Evolutionary conservation across 306 rosid species (phyloP).

Genomic region (Prunus davidiana): DNA sequence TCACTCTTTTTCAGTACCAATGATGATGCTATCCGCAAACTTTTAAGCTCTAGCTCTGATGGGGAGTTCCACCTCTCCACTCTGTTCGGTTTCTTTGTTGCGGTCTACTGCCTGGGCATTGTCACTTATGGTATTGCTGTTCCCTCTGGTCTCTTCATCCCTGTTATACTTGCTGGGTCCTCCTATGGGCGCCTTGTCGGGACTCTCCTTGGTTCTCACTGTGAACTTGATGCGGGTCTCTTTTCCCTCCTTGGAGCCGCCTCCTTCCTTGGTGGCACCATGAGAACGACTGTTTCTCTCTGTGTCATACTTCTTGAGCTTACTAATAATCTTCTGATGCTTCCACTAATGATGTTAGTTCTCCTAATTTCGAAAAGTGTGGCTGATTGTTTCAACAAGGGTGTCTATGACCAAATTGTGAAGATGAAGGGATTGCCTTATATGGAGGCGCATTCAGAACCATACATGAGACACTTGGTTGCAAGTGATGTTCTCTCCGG

Average conservation of each 20-base stretch:
- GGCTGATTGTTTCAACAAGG: slow-evolving; percentile 71
- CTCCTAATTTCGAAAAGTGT: slow-evolving; percentile 69
- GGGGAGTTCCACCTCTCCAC: slow-evolving; percentile 55
- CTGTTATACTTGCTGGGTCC: slow-evolving; percentile 79
- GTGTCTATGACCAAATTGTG: slow-evolving; percentile 80
- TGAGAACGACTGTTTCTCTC: slow-evolving; percentile 91
- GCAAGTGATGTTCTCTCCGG: slow-evolving; percentile 74
- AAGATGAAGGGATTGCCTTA: slow-evolving; percentile 66
- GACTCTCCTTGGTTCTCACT: slow-evolving; percentile 40
- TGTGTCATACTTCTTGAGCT: slow-evolving; percentile 84
- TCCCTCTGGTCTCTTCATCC: slow-evolving; percentile 84
- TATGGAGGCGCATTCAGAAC: slow-evolving; percentile 74
- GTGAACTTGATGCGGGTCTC: slow-evolving; percentile 57
- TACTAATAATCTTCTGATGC: slow-evolving; percentile 65
- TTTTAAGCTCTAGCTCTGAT: slow-evolving; percentile 44
- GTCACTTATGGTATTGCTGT: slow-evolving; percentile 77
- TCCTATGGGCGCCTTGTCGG: slow-evolving; percentile 75
- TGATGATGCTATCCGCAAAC: slow-evolving; percentile 70
- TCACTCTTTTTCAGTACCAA: slow-evolving; percentile 72
- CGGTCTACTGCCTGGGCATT: slow-evolving; percentile 64
- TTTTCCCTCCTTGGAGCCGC: slow-evolving; percentile 93
- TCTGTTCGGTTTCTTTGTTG: slow-evolving; percentile 57
- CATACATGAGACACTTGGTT: slow-evolving; percentile 63
- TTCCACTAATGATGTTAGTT: slow-evolving; percentile 74
- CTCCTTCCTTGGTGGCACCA: slow-evolving; percentile 89